Evolutionary conservation across 2,329 filamentous ascomycete species (phyloP).

Genomic region (Penicillium psychrosexuale): DNA sequence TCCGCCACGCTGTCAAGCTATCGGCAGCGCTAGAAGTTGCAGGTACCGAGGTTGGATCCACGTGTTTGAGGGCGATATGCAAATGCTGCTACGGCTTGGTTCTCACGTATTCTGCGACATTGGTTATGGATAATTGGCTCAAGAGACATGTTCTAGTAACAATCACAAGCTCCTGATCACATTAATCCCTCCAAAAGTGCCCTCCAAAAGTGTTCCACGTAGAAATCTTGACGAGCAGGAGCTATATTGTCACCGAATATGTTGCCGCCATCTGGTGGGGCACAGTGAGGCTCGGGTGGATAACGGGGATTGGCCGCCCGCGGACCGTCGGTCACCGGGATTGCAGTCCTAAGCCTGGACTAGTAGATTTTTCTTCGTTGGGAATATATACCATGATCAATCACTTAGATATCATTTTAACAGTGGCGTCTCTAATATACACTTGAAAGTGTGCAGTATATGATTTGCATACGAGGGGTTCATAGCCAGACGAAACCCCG

Average conservation of each 20-base stretch:
- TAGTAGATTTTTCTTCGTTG: neutral
- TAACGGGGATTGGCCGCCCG: neutral
- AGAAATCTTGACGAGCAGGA: neutral
- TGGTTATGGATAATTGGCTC: constrained; percentile 3
- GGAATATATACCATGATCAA: neutral
- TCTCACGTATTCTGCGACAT: neutral
- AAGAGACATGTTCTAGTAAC: neutral
- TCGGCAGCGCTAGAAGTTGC: neutral
- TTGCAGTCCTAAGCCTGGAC: neutral
- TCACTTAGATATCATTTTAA: neutral
- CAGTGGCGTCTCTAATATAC: neutral
- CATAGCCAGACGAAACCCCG: neutral
- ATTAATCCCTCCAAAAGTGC: neutral
- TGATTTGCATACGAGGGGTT: neutral
- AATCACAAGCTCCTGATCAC: neutral
- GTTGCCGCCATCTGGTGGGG: neutral
- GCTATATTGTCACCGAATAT: neutral
- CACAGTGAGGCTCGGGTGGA: neutral
- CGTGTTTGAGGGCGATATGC: neutral
- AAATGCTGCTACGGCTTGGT: neutral
- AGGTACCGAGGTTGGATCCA: neutral
- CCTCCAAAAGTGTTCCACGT: too few species aligned
- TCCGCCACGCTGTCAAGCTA: constrained; percentile 5
- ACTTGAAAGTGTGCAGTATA: neutral
- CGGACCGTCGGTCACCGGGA: neutral